Conservation (phyloP, 257 asterid genomes). For the Apocynum venetum region DNA sequence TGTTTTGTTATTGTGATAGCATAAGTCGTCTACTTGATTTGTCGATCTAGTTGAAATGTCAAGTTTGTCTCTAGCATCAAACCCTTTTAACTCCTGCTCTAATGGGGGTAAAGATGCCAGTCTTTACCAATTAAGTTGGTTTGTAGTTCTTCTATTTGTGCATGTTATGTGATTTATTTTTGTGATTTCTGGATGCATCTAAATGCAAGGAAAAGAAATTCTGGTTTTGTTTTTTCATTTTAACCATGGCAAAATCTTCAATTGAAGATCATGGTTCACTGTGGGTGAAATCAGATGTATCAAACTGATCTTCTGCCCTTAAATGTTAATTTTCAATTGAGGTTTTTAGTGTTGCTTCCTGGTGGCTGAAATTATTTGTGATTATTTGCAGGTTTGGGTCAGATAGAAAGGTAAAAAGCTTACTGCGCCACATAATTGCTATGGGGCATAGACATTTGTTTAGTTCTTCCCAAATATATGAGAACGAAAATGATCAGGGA, state of each 20-base stretch:
- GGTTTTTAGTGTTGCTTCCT: neutral
- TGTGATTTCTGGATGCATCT: neutral
- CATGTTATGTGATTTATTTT: neutral
- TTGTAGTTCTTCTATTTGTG: neutral
- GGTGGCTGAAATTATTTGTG: neutral
- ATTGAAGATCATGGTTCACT: neutral
- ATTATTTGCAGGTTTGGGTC: conserved; percentile 17
- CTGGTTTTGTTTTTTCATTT: neutral
- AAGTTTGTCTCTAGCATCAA: neutral
- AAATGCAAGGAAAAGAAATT: neutral
- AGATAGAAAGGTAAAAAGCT: conserved; percentile 5
- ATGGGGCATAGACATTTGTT: conserved; percentile 70
- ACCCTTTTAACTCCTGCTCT: neutral
- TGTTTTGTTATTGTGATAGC: neutral
- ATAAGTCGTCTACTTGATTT: neutral
- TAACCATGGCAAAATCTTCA: neutral
- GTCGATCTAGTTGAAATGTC: neutral
- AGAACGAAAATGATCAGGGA: conserved; percentile 56
- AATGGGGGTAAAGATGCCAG: neutral
- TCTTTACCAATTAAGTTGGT: neutral
- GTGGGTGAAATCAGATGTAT: neutral
- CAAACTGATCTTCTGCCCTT: neutral
- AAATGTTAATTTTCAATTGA: neutral
- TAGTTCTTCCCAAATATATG: conserved; percentile 50
- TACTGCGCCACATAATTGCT: neutral